phyloP scores from a whole-genome alignment of 805 yeast genomes.

The Jamesozyma spencerorum region DNA sequence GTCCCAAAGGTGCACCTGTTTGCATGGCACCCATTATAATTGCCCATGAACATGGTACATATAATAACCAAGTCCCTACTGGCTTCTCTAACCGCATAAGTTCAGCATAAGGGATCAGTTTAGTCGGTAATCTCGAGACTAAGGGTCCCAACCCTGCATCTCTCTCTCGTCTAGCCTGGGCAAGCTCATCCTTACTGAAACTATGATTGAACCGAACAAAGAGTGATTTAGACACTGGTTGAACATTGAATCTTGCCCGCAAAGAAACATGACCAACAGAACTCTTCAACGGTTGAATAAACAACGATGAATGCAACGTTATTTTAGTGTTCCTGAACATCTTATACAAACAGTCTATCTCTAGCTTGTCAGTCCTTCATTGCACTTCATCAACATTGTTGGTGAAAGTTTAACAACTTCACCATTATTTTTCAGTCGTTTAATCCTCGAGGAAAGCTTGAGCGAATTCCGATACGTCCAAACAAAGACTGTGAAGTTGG shows the following conservation, averaged over 20 bases:
- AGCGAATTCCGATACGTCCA: not conserved
- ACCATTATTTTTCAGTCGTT: too few relatives aligned
- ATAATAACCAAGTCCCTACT: conserved; percentile 81
- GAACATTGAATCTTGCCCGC: too few relatives aligned
- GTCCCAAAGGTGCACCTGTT: conserved; percentile 56
- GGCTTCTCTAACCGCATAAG: conserved; percentile 89
- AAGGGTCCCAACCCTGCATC: conserved; percentile 39
- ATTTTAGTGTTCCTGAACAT: too few relatives aligned
- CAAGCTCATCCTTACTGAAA: conserved; percentile 24
- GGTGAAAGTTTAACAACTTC: too few relatives aligned
- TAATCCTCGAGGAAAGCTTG: not conserved
- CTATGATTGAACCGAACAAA: not conserved
- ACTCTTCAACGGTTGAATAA: too few relatives aligned
- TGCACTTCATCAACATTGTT: too few relatives aligned
- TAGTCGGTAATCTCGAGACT: conserved; percentile 56
- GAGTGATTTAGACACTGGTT: too few relatives aligned
- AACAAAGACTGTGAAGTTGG: too few relatives aligned
- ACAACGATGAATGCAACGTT: too few relatives aligned
- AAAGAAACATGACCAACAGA: too few relatives aligned
- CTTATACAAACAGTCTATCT: too few relatives aligned
- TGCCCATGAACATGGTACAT: conserved; percentile 87
- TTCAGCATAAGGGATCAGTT: conserved; percentile 83
- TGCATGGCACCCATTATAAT: conserved; percentile 80
- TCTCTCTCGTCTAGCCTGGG: conserved; percentile 42
- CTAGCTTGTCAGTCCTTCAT: too few relatives aligned